Percentiles rank a stretch among this genome's conserved stretches.
phyloP scores from a whole-genome alignment of 495 filamentous ascomycete species.

The Lasiosphaeriaceae sp. region DNA sequence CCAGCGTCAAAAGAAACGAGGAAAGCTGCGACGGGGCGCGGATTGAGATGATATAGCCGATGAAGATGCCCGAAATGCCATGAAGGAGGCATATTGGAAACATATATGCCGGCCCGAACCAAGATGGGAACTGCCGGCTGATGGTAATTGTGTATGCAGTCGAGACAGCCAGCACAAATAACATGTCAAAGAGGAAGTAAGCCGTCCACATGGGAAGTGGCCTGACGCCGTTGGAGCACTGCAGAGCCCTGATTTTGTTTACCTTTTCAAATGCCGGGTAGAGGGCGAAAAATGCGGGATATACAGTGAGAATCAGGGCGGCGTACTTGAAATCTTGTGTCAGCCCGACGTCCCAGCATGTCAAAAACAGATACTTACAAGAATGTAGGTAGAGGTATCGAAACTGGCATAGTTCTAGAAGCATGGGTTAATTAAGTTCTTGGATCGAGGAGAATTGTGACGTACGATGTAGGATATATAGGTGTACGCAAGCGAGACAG shows the following conservation, averaged over 20 bases:
- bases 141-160: conserved; percentile 60
- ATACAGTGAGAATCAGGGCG: conserved; percentile 65
- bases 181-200: conserved; percentile 71
- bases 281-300: conserved; percentile 76
- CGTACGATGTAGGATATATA: background rate
- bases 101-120: conserved; percentile 66
- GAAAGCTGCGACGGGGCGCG: conserved; percentile 38
- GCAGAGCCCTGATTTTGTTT: conserved; percentile 67
- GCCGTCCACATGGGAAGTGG: conserved; percentile 68
- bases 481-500: conserved; percentile 46
- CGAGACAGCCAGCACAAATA: conserved; percentile 57
- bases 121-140: conserved; percentile 51
- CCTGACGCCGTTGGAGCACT: conserved; percentile 77
- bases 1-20: conserved; percentile 53
- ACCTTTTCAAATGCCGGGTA: conserved; percentile 75
- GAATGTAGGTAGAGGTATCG: conserved; percentile 42
- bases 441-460: background rate
- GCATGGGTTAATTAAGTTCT: too few relatives aligned
- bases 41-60: conserved; percentile 66
- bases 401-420: background rate
- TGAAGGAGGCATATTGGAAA: conserved; percentile 72
- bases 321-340: conserved; percentile 52
- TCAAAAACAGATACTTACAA: conserved; percentile 14
- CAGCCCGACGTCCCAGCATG: background rate
- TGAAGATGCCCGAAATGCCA: conserved; percentile 61